Base-by-base conservation (phyloP, 345 rosid genomes). In the Streptanthus diversifolius region DNA sequence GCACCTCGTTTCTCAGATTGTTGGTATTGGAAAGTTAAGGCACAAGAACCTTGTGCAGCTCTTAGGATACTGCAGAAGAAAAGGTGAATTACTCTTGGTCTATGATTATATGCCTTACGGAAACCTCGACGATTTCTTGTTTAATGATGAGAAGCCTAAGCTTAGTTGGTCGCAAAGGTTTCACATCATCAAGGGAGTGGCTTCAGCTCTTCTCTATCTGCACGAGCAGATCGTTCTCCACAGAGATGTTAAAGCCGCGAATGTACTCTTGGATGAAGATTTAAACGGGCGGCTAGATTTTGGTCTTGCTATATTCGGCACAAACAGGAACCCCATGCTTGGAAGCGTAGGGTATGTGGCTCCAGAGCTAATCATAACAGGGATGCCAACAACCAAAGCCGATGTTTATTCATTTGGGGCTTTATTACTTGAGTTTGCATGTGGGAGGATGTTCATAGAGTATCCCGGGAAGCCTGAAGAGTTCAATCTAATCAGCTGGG, bases 331-430 rank as follows among this genome's bases (percentile, higher is more conserved):
- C 11, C 84, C 88, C 5, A 90, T 95, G 37, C 96, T 91, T 12
- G 96, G 99, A 65, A 95, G 97, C 13, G 79, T 91, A 69, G 97
- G 99, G 0, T 95, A 95, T 75, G 69, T 95, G 21, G 99, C 99
- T 62, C 99, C 99, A 2, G 99, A 95, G 81, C 81, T 88, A 0
- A 86, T 95, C n/a, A 81, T 84, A 65, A 90, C 97, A 39, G 99
- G 96, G 37, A 95, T 87, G 85, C 87, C 97, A 14, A 83, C 90
- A 3, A 65, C 84, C 5, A 74, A 88, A 67, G 91, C 99, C 0
- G 99, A 95, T 79, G 90, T 95, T 56, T 95, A 81, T 49, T 97
- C 99, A 12, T 95, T 95, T 44, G 99, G 99, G 17, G 95, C 99
- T 8, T 72, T 95, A 9, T 68, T 95, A 76, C 82, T 95, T 3